Base-by-base conservation (phyloP, 768 basidiomycete species). In the Psilocybe cyanescens region DNA sequence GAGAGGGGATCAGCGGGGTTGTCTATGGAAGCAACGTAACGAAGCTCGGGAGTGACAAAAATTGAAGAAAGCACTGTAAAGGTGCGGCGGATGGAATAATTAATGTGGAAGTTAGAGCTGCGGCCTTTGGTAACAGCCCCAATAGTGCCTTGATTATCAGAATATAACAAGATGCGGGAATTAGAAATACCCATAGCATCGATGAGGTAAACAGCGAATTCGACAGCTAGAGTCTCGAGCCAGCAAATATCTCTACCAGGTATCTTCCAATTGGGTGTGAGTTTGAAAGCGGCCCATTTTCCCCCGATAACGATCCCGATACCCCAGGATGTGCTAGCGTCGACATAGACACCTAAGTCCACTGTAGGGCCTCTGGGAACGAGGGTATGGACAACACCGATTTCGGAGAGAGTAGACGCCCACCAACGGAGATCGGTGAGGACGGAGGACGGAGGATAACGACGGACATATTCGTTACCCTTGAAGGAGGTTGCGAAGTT, bases 361-460 rank as follows among this genome's bases (percentile, higher is more conserved):
- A 50, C 14, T 2, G 58, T 41, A 1, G 64, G 52, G 3, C 63
- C 63, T 1, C 61, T 39, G 2, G 65, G 62, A 7, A 33, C 9
- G 7, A 70, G 65, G 17, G 58, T 53, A n/a, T 66, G 49, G 5
- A 50, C 63, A 39, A 56, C 35, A 16, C 16, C 41, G 1, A 19
- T 19, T 19, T 14, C 39, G 28, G 1, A 48, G 28, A 71, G 68
- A 3, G 14, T 49, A 0, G 39, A n/a, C 4, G 24, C 8, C 76
- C 75, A 77, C 76, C 74, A 77, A 19, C 55, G 50, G 17, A 77
- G 58, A 51, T 72, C 64, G 1, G 64, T 14, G 29, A 74, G 6
- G 33, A 9, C 33, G 6, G 33, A 35, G 9, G 33, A 9, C 9
- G 33, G 33, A 35, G 33, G 33, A 44, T 7, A 70, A n/a, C 5